These are phyloP conservation scores for Brassica balearica DNA, from an alignment of 441 rosid genomes.

Conservation along the genomic window DNA sequence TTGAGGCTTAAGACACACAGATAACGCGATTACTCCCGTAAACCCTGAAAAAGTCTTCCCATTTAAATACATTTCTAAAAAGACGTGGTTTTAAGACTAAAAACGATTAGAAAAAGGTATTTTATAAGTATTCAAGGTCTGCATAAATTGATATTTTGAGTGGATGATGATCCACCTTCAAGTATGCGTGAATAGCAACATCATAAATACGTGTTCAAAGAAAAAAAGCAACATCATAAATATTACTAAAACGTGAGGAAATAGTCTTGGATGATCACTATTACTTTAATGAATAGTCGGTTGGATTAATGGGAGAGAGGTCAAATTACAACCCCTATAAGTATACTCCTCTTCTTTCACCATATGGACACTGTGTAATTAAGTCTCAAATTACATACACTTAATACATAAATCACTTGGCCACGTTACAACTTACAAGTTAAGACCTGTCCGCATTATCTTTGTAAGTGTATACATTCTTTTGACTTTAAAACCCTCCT, in stretches of 20 bases:
- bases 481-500: slow-evolving; percentile 38
- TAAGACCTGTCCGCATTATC: slow-evolving; percentile 41
- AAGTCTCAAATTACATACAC: slow-evolving; percentile 33
- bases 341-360: slow-evolving; percentile 24
- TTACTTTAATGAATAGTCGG: slow-evolving; percentile 33
- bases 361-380: slow-evolving; percentile 41
- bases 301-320: slow-evolving; percentile 36
- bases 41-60: slow-evolving; percentile 16
- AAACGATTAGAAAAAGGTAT: background rate
- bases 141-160: slow-evolving; percentile 26
- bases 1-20: slow-evolving; percentile 17
- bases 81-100: slow-evolving; percentile 2
- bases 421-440: slow-evolving; percentile 37
- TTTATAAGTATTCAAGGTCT: slow-evolving; percentile 6
- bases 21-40: slow-evolving; percentile 25
- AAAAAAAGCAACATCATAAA: slow-evolving; percentile 1
- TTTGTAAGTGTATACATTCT: slow-evolving; percentile 37
- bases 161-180: slow-evolving; percentile 31
- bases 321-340: slow-evolving; percentile 18
- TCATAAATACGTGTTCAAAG: background rate
- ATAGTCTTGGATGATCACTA: slow-evolving; percentile 30
- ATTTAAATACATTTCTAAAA: slow-evolving; percentile 1
- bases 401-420: slow-evolving; percentile 32
- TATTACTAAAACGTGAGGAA: slow-evolving; percentile 3
- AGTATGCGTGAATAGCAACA: slow-evolving; percentile 22